phyloP scores from a whole-genome alignment of 2,329 filamentous ascomycete genomes.

The Elsinoe ampelina region DNA sequence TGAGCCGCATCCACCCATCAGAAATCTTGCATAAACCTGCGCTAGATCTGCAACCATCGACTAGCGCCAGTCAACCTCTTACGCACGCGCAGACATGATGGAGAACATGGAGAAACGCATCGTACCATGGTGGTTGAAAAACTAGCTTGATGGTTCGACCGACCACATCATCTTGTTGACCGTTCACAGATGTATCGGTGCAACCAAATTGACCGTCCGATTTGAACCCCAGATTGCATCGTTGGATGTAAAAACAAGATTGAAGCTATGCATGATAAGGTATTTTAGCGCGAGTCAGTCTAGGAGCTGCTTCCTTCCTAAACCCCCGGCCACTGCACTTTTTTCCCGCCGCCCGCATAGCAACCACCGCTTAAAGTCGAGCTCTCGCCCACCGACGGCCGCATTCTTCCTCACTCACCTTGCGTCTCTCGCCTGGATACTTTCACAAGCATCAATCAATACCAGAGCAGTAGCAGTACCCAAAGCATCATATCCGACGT shows the following conservation, averaged over 20 bases:
- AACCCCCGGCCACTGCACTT: too few relatives aligned
- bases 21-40: background rate
- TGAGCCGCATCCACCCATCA: background rate
- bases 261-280: background rate
- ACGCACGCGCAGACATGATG: constrained; percentile 4
- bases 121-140: too few relatives aligned
- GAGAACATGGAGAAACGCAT: background rate
- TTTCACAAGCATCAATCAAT: background rate
- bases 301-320: background rate
- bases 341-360: constrained; percentile 4
- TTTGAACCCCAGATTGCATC: background rate
- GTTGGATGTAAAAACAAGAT: background rate
- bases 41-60: constrained; percentile 4
- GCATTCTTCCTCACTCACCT: background rate
- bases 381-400: background rate
- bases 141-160: background rate
- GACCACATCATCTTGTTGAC: background rate
- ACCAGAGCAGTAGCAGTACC: background rate
- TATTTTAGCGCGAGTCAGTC: background rate
- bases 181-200: background rate
- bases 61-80: constrained; percentile 9
- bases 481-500: background rate
- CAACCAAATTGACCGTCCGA: background rate
- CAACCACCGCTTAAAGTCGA: constrained; percentile 8
- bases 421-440: background rate